Evolutionary conservation across 345 rosid species (phyloP).

Genomic region (Populus davidiana): DNA sequence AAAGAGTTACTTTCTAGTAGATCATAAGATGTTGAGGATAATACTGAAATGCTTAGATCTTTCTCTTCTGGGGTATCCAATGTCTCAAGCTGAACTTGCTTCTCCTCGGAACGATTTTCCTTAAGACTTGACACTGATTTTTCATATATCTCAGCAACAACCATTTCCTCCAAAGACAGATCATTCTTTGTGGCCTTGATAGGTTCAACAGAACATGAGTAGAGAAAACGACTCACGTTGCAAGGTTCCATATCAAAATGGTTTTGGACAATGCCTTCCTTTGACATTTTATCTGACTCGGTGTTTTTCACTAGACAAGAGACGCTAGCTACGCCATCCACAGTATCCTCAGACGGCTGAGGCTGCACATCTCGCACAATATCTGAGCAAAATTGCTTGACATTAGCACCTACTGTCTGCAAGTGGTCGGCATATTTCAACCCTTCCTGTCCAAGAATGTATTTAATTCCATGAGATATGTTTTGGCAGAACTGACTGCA

Average conservation of each 20-base stretch:
- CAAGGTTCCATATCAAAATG: constrained; percentile 10
- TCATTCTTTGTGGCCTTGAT: not conserved
- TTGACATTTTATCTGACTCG: not conserved
- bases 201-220: constrained; percentile 13
- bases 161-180: constrained; percentile 6
- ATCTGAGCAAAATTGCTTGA: constrained; percentile 28
- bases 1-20: not conserved
- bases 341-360: not conserved
- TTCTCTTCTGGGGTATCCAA: not conserved
- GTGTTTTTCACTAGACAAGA: constrained; percentile 1
- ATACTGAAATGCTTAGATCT: not conserved
- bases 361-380: constrained; percentile 24
- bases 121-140: not conserved
- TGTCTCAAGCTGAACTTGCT: not conserved
- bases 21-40: constrained; percentile 6
- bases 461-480: constrained; percentile 6
- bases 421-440: constrained; percentile 5
- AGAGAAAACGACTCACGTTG: not conserved
- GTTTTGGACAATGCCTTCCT: constrained; percentile 9
- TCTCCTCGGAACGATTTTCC: constrained; percentile 10
- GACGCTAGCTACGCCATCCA: constrained; percentile 3
- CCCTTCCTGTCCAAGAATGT: constrained; percentile 32
- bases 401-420: constrained; percentile 23
- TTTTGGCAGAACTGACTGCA: not conserved
- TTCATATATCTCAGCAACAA: not conserved